Base-by-base conservation (phyloP, 768 basidiomycete genomes). In the Dioszegia aurantiaca region DNA sequence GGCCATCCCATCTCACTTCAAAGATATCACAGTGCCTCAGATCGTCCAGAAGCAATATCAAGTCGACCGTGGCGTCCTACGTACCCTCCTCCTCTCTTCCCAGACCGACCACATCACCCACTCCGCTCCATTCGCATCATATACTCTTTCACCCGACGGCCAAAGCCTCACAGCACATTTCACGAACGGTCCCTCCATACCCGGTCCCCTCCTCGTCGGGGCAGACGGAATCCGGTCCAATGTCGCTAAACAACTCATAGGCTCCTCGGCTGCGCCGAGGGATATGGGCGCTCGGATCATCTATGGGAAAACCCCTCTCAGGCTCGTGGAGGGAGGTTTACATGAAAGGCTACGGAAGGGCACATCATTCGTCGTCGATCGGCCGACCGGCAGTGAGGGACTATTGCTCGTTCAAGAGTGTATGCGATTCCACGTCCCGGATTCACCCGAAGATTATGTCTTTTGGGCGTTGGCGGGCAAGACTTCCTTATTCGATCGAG, bases 221-320 rank as follows among this genome's bases (percentile, higher is more conserved):
- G 63, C 63, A 23, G 61, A 65, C 41, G 63, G 63, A 6, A 17
- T 51, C 23, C 30, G 47, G 4, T 62, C 60, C 1, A 17, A 24
- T 1, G 63, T 64, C 17, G 56, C 63, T 21, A 10, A 3, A 19
- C 59, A 60, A 37, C 51, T 61, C 16, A 30, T 54, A 5, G 63
- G 55, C 28, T 31, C 37, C 33, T 6, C 33, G 1, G 9, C 10
- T 14, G 41, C 44, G 5, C 55, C 60, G 5, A 30, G 30, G 2
- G 59, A 61, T 44, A 31, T 58, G 11, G 56, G 51, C 24, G 17
- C 24, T 14, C 59, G 59, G 19, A 53, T 64, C 17, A 49, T 64
- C 24, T 64, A 61, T 44, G 63, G 63, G n/a, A 61, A 61, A 36
- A 64, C 63, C 11, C 63, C 56, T 1, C 26, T 58, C 12, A 48